Evolutionary conservation across 2,329 filamentous ascomycete genomes (phyloP), one percentile per base, ranked within the genome.

Genomic region (Fusarium neocosmosporiellum): DNA sequence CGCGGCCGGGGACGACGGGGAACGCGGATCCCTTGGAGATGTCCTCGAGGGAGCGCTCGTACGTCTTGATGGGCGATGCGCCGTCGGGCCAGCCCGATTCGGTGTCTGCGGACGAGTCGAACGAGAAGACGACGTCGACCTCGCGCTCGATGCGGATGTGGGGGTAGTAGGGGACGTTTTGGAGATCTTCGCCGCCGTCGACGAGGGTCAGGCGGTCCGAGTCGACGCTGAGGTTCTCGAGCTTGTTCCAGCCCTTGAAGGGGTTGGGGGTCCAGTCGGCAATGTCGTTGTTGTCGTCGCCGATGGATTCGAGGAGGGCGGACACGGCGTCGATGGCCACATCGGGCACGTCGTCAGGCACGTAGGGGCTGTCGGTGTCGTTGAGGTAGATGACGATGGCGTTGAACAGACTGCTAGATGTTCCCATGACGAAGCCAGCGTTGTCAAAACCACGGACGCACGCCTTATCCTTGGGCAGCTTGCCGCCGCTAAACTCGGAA

Each of bases 381-480:
- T 85, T 29, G 90, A 96, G 39, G 90, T 97, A 86, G 87, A 97
- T 86, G 63, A 91, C 85, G 76, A 77, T 86, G 86, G 79, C 85
- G 83, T 97, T 97, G 86, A 97, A 97, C 5, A 97, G 86, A 10
- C 92, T 91, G 18, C 92, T 94, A 13, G 92, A 94, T 1, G 94
- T 96, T 66, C 94, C 94, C 89, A 96, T 94, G 34, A 96, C 85
- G 76, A 90, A 97, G 2, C 93, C 93, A 8, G 89, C 89, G 75
- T 94, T 95, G 81, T 97, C 94, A 73, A 94, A 95, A 1, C 94
- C 94, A 27, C 78, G 78, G 31, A 86, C 82, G 70, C 89, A 86
- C 2, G 72, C 79, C 71, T 86, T 85, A 77, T 86, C 86, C 33
- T 84, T 64, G 14, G 81, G 75, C 0, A 86, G 65, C 61, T 67